phyloP scores from a whole-genome alignment of 139 green algal genomes.

The Limnomonas spitsbergensis region DNA sequence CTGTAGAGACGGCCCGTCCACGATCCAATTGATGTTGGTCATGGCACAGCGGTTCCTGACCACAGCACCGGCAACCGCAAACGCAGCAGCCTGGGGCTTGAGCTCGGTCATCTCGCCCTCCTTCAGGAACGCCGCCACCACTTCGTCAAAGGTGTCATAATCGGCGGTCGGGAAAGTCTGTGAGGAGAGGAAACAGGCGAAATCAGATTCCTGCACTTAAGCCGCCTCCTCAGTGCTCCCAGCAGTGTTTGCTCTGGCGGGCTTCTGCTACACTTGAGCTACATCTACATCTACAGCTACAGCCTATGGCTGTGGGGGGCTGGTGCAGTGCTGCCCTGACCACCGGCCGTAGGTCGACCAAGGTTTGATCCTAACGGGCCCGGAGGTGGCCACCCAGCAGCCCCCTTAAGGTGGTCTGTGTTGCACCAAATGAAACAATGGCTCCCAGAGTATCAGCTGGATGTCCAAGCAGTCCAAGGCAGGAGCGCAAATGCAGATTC shows the following conservation, averaged over 20 bases:
- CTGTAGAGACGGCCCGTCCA: slow-evolving; percentile 61
- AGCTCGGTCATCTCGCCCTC: slow-evolving; percentile 7
- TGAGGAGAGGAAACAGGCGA: not conserved
- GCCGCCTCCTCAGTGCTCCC: too few relatives aligned
- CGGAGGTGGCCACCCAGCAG: too few relatives aligned
- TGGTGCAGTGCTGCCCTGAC: not conserved
- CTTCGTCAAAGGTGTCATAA: slow-evolving; percentile 55
- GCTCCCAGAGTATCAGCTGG: too few relatives aligned
- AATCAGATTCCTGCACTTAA: too few relatives aligned
- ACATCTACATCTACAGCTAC: not conserved
- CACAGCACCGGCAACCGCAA: slow-evolving; percentile 82
- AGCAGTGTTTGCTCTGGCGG: too few relatives aligned
- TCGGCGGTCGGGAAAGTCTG: slow-evolving; percentile 65
- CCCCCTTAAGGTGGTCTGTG: not conserved
- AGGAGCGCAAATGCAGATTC: too few relatives aligned
- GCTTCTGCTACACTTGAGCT: not conserved
- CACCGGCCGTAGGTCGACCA: too few relatives aligned
- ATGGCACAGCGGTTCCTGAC: slow-evolving; percentile 72
- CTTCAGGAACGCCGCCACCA: slow-evolving; percentile 51
- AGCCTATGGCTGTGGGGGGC: not conserved
- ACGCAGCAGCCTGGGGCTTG: slow-evolving; percentile 31
- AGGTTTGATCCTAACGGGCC: too few relatives aligned
- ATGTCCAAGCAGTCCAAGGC: too few relatives aligned
- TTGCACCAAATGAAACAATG: not conserved
- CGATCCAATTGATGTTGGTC: slow-evolving; percentile 86